A percentile compares a stretch with the other conserved stretches of the same genome.
These are phyloP conservation scores for Cryptococcus neoformans DNA, from an alignment of 1,284 basidiomycete genomes.

Conservation along the genomic window DNA sequence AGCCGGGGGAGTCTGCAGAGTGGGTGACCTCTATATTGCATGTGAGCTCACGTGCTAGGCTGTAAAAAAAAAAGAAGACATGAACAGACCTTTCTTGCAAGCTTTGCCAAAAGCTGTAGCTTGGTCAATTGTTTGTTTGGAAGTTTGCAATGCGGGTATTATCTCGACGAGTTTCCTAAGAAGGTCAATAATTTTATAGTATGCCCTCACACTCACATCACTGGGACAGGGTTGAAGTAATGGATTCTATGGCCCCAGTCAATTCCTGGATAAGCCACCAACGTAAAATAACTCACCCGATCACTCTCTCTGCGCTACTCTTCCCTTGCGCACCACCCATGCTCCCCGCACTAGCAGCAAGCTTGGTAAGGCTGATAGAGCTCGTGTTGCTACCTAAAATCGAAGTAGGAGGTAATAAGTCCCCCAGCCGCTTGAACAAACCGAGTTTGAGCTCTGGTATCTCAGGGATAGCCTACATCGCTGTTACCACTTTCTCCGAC, in stretches of 20 bases:
- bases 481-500: neutral
- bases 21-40: constrained; percentile 67
- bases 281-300: neutral
- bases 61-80: neutral
- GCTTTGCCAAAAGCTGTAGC: constrained; percentile 78
- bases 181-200: neutral
- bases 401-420: constrained; percentile 56
- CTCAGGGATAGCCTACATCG: constrained; percentile 80
- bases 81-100: constrained; percentile 75
- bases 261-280: neutral
- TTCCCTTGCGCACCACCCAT: constrained; percentile 52
- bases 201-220: constrained; percentile 57
- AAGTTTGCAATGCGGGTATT: constrained; percentile 90
- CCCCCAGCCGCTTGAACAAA: constrained; percentile 73
- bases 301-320: constrained; percentile 59
- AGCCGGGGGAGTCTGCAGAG: constrained; percentile 83
- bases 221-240: constrained; percentile 94
- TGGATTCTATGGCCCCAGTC: constrained; percentile 58
- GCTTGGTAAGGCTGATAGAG: constrained; percentile 90
- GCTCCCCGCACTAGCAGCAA: constrained; percentile 72
- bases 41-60: constrained; percentile 2
- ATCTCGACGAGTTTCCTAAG: constrained; percentile 83
- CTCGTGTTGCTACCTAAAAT: constrained; percentile 93
- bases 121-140: constrained; percentile 67
- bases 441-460: constrained; percentile 72